Base-by-base conservation (phyloP, 23 red algal genomes). In the Agarophyton chilense region DNA sequence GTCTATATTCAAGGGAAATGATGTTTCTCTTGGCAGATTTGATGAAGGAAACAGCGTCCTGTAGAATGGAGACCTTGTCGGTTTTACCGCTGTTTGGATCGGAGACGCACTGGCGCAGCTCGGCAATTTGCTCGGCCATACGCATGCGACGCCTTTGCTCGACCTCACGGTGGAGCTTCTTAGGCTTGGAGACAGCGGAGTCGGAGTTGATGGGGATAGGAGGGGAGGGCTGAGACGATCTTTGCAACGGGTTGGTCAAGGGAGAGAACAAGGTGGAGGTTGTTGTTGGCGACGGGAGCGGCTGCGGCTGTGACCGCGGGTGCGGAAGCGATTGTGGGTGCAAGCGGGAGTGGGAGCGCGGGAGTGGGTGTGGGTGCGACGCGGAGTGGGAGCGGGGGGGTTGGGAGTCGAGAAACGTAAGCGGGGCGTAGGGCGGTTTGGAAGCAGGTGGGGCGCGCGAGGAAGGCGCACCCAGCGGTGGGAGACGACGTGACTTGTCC, bases 111-210 rank as follows among this genome's bases (percentile, higher is more conserved):
- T 72, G 58, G 33, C 81, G 81, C 52, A 86, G 58, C 62, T 86
- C 81, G 40, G 53, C 62, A 60, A 86, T 86, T 72, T 86, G 81
- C 26, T 70, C 81, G 61, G 81, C 61, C 81, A 86, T 86, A 22
- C 81, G 81, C 81, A 86, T 86, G 57, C 81, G 81, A 26, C 81
- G 81, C 26, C 39, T 12, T 40, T 86, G 81, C 47, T 86, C 81
- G 46, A 86, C 81, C 72, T 86, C 81, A 46, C 81, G 81, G 46
- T 86, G 81, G 50, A 86, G 81, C 29, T 86, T 86, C 60, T 86
- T 86, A 38, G 54, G 81, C 47, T 86, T 86, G 31, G 58, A 63
- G 5, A 86, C 64, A 28, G 81, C 56, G 63, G 80, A 28, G 16
- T 86, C 81, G 45, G 51, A n/a, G 77, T 32, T 44, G 38, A 62